Base-by-base conservation (phyloP, 257 asterid genomes). In the Capsicum rhomboideum region DNA sequence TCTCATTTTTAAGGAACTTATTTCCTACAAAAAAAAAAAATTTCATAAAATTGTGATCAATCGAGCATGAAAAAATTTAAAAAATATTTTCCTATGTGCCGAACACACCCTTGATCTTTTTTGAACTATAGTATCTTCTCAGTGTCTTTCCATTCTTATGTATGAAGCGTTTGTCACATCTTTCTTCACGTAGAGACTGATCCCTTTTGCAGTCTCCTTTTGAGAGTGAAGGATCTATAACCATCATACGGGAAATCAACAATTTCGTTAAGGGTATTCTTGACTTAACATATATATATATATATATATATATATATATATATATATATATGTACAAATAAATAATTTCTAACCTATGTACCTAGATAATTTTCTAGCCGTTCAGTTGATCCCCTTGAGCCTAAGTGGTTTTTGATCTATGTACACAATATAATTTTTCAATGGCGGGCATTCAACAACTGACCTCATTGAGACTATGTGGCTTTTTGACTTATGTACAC, bases 91-190 rank as follows among this genome's bases (percentile, higher is more conserved):
- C 44, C 44, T 40, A 0, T 4, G 37, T 31, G 4, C 37, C 37
- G 37, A 31, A 31, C 44, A 5, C 44, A 40, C 44, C 8, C 17
- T 50, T 50, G 4, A 13, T 52, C 18, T 16, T 42, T 53, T 67
- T 53, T 85, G 82, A 83, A 59, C 14, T 83, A 34, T 87, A 83
- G 82, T 83, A 85, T 83, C 86, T 82, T 69, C 63, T 77, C 42
- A 46, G 61, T 77, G 77, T 80, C 82, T 74, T 83, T 71, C 67
- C 55, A n/a, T 42, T 61, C 46, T 81, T n/a, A 34, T 40, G 5
- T 26, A 61, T 80, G 42, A 50, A 52, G 7, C 13, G 20, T 0
- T 52, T 52, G 55, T 59, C 52, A 49, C 58, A 29, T 83, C 58
- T 69, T 83, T 50, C 26, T 49, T 58, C 34, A 83, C 11, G 31